Conservation (phyloP, 2,329 filamentous ascomycete genomes). For the Pseudogymnoascus sp. region DNA sequence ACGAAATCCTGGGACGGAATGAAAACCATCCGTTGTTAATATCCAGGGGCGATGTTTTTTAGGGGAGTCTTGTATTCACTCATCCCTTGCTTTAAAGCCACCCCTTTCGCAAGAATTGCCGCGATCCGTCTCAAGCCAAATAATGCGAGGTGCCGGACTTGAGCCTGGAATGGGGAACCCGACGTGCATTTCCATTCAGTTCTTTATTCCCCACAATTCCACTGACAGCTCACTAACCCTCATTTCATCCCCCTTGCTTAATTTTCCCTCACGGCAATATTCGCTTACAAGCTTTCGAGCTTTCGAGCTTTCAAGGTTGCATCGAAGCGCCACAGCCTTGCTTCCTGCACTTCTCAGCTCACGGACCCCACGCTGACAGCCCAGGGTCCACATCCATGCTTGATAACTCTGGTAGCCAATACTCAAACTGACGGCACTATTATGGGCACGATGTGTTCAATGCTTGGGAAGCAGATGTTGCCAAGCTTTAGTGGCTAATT, state of each 20-base stretch:
- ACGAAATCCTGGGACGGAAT: neutral
- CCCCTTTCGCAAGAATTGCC: neutral
- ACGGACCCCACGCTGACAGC: neutral
- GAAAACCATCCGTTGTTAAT: neutral
- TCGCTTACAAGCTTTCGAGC: neutral
- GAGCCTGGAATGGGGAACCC: neutral
- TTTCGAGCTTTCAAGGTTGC: neutral
- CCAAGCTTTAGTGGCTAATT: neutral
- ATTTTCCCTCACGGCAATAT: neutral
- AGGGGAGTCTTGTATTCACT: neutral
- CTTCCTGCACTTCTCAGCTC: neutral
- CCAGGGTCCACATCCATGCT: neutral
- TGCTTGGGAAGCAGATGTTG: neutral
- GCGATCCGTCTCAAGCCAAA: neutral
- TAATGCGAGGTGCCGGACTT: neutral
- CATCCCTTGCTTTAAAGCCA: neutral
- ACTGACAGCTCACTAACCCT: neutral
- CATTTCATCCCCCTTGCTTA: neutral
- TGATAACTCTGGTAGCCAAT: too few species aligned
- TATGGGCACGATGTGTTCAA: neutral
- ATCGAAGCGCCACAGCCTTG: neutral
- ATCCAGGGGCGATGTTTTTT: neutral
- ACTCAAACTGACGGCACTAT: neutral
- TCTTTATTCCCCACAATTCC: neutral
- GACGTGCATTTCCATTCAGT: neutral